phyloP scores from a whole-genome alignment of 2,329 filamentous ascomycete species.

The Mycosphaerella sp. region DNA sequence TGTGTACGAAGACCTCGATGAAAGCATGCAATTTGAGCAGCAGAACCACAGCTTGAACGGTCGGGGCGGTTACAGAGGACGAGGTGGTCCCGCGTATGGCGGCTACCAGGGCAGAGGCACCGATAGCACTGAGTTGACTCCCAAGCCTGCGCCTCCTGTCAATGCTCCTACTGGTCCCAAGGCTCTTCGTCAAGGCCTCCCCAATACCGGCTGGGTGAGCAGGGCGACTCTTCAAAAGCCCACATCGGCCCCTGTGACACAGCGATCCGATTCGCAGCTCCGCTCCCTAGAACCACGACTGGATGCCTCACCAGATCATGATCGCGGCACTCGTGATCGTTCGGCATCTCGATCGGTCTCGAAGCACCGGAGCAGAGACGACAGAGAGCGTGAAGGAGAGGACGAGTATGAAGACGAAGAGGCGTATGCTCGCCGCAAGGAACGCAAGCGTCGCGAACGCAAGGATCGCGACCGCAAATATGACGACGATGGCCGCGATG shows the following conservation, averaged over 20 bases:
- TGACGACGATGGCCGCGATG: constrained; percentile 39
- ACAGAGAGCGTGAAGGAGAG: constrained; percentile 45
- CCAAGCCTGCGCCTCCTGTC: constrained; percentile 30
- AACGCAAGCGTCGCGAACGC: constrained; percentile 27
- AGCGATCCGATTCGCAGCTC: constrained; percentile 13
- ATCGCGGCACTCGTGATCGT: constrained; percentile 33
- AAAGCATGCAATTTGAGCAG: constrained; percentile 17
- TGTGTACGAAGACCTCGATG: constrained; percentile 28
- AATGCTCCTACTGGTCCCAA: constrained; percentile 83
- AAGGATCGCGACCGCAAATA: constrained; percentile 40
- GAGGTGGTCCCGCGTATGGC: constrained; percentile 35
- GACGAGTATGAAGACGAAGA: constrained; percentile 40
- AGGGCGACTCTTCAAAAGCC: constrained; percentile 43
- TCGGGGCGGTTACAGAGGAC: constrained; percentile 43
- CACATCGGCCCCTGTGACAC: constrained; percentile 19
- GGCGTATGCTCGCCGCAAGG: constrained; percentile 34
- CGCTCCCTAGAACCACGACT: constrained; percentile 6
- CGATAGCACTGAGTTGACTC: constrained; percentile 26
- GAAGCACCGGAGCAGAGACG: constrained; percentile 45
- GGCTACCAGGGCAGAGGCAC: constrained; percentile 21
- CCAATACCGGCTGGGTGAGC: constrained; percentile 70
- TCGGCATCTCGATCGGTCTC: constrained; percentile 33
- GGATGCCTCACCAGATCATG: constrained; percentile 22
- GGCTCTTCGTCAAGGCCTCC: constrained; percentile 84
- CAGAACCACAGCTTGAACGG: constrained; percentile 36